Conservation (phyloP, 1,284 basidiomycete species). For the Ustilago loliicola region DNA sequence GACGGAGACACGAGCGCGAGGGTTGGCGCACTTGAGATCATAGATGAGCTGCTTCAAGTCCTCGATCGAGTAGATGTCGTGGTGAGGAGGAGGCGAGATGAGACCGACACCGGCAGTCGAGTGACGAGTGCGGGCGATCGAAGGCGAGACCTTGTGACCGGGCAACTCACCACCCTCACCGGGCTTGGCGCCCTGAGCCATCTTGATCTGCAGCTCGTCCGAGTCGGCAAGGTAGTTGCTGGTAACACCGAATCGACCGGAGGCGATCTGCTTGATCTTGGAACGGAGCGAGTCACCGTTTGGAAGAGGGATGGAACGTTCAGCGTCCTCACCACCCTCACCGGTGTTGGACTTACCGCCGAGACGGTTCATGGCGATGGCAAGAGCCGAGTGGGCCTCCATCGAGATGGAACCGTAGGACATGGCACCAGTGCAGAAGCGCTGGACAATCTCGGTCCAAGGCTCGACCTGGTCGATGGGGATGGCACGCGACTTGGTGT, state of each 20-base stretch:
- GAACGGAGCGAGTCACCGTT: conserved; percentile 68
- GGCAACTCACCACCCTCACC: conserved; percentile 69
- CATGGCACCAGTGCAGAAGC: conserved; percentile 69
- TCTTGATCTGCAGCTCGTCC: conserved; percentile 69
- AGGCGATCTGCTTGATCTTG: conserved; percentile 70
- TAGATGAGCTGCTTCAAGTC: conserved; percentile 69
- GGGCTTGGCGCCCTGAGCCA: conserved; percentile 69
- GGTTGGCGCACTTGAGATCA: conserved; percentile 69
- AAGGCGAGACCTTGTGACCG: conserved; percentile 68
- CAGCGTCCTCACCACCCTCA: conserved; percentile 68
- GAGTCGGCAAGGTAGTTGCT: conserved; percentile 66
- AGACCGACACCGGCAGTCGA: conserved; percentile 67
- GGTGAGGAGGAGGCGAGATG: conserved; percentile 66
- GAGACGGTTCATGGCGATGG: conserved; percentile 69
- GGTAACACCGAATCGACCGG: conserved; percentile 68
- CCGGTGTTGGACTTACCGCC: conserved; percentile 69
- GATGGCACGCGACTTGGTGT: conserved; percentile 60
- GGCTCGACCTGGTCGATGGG: conserved; percentile 69
- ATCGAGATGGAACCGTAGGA: conserved; percentile 69
- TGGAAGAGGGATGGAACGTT: conserved; percentile 67
- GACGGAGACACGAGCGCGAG: conserved; percentile 64
- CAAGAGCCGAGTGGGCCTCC: conserved; percentile 67
- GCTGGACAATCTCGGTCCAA: conserved; percentile 69
- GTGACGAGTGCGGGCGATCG: conserved; percentile 68
- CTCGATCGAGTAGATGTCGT: conserved; percentile 70